Evolutionary conservation across 2,329 filamentous ascomycete species (phyloP).

Genomic region (Exophiala alcalophila): DNA sequence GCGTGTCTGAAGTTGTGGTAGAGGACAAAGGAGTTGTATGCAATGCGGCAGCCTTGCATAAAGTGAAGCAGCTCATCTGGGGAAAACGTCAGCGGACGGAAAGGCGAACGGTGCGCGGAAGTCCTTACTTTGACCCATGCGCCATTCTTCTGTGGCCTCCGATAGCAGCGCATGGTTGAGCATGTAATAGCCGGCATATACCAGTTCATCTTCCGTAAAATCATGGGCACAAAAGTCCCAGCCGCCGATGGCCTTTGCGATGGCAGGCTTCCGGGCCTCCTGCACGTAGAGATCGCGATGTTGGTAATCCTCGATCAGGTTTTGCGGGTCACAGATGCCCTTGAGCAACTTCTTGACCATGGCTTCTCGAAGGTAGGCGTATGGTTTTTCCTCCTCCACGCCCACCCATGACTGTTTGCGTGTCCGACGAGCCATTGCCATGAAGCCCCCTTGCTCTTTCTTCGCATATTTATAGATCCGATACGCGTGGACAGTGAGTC

Average conservation of each 20-base stretch:
- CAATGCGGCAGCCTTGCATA: conserved; percentile 79
- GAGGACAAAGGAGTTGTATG: conserved; percentile 95
- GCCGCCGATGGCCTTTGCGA: conserved; percentile 67
- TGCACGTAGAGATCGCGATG: conserved; percentile 66
- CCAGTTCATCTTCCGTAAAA: conserved; percentile 83
- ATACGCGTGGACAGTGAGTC: conserved; percentile 79
- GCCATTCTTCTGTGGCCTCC: conserved; percentile 77
- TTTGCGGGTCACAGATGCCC: conserved; percentile 74
- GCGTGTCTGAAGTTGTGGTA: conserved; percentile 99
- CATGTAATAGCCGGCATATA: conserved; percentile 82
- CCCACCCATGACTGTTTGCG: conserved; percentile 92
- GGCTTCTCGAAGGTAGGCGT: conserved; percentile 82
- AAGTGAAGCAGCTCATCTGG: conserved; percentile 79
- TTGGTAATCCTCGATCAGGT: conserved; percentile 59
- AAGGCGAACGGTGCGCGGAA: conserved; percentile 28
- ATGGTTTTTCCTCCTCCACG: conserved; percentile 78
- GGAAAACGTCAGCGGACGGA: conserved; percentile 38
- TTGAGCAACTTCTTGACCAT: conserved; percentile 93
- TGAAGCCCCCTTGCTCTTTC: conserved; percentile 67
- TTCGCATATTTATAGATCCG: conserved; percentile 73
- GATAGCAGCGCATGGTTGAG: conserved; percentile 81
- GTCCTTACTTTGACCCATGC: conserved; percentile 67
- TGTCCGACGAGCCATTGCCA: conserved; percentile 65
- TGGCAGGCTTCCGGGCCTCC: conserved; percentile 60
- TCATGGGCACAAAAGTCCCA: conserved; percentile 92